Evolutionary conservation across 2,329 filamentous ascomycete species (phyloP), one percentile per base, ranked within the genome.

Genomic region (Penicillium griseofulvum): DNA sequence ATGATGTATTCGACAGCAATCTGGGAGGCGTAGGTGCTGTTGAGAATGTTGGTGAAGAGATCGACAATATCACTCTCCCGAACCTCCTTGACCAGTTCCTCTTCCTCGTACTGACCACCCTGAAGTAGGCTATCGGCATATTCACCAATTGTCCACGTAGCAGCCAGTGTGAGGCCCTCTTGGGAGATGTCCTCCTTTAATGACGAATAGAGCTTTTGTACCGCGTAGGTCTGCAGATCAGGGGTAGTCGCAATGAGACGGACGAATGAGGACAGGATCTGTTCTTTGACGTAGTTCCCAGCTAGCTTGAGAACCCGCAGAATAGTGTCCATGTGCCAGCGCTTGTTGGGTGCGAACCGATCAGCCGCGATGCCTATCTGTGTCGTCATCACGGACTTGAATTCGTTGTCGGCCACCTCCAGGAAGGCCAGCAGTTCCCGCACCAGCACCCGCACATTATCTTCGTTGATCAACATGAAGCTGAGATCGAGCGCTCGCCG

Each of bases 291-390:
- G 68, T 94, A 96, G 75, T 95, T 96, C 44, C 94, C 94, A 49
- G 94, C 94, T 62, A 99, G 81, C 55, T 92, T 96, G 65, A 99
- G 76, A 24, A 99, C 91, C 22, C 95, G 85, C 51, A 99, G 80
- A 87, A 99, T 97, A 2, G 95, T 99, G 69, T 99, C 94, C 64
- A 97, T 88, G 71, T 99, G 94, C 94, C 94, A 99, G 71, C 94
- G 83, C 78, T 97, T 97, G 77, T 94, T 97, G 0, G 94, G 95
- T 2, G 94, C 90, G 74, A 91, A 99, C 62, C 93, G 87, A 74
- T 99, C 94, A 7, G 95, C 94, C 11, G 95, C 94, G 66, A 99
- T 91, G 24, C 94, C 94, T 71, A 99, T 99, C 70, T 99, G 94
- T 50, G 88, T 94, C 1, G 94, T 99, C 92, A 99, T 97, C 50